Evolutionary conservation across 1,284 basidiomycete species (phyloP).

Genomic region (Exsudoporus floridanus): DNA sequence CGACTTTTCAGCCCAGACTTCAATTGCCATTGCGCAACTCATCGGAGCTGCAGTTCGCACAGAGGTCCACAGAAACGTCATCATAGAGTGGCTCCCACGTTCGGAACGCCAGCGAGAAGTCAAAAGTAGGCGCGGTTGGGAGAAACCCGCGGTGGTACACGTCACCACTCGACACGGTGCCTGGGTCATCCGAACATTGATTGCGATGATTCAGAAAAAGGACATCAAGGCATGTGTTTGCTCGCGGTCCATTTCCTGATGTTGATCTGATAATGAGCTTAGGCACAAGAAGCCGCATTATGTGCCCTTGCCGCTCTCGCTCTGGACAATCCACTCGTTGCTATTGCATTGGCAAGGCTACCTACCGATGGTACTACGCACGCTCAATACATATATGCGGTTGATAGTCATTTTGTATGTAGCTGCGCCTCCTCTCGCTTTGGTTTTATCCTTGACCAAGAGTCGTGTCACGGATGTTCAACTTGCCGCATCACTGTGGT

Average conservation of each 20-base stretch:
- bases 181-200: slow-evolving; percentile 57
- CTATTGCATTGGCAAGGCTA: slow-evolving; percentile 46
- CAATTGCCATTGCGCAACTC: slow-evolving; percentile 55
- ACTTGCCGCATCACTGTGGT: slow-evolving; percentile 70
- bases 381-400: slow-evolving; percentile 1
- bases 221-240: slow-evolving; percentile 50
- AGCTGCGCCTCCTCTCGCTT: slow-evolving; percentile 39
- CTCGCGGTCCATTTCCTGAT: neutral
- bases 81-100: slow-evolving; percentile 65
- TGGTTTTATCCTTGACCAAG: slow-evolving; percentile 50
- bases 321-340: slow-evolving; percentile 60
- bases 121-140: slow-evolving; percentile 69
- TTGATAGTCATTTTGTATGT: neutral
- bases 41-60: slow-evolving; percentile 52
- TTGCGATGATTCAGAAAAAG: slow-evolving; percentile 46
- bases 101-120: slow-evolving; percentile 52
- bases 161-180: slow-evolving; percentile 49
- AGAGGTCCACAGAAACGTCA: slow-evolving; percentile 52
- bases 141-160: slow-evolving; percentile 44
- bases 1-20: slow-evolving; percentile 41
- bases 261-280: neutral
- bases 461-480: slow-evolving; percentile 59
- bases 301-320: slow-evolving; percentile 68
- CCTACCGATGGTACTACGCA: slow-evolving; percentile 41
- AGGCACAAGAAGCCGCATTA: slow-evolving; percentile 73